Conservation (phyloP, 2,329 filamentous ascomycete genomes). For the Mycosphaerella sp. region DNA sequence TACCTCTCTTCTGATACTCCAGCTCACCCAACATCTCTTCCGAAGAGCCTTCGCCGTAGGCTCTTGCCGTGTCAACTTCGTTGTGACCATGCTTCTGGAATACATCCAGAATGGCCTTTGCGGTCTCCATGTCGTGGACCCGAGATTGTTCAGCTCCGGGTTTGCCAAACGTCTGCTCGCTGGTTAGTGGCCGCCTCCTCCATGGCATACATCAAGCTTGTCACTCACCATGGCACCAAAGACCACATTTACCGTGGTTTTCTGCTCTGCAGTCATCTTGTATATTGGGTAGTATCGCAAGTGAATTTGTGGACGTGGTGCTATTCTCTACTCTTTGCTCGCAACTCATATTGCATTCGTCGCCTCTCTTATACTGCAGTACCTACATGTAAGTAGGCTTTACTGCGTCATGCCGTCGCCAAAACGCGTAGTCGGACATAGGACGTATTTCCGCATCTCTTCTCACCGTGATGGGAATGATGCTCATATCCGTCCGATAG, state of each 20-base stretch:
- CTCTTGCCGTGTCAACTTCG: conserved; percentile 30
- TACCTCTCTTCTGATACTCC: conserved; percentile 25
- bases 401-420: neutral
- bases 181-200: neutral
- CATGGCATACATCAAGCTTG: neutral
- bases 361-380: no score
- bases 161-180: neutral
- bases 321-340: no score
- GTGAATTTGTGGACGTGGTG: no score
- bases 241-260: conserved; percentile 23
- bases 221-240: conserved; percentile 27
- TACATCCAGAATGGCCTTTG: conserved; percentile 24
- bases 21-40: conserved; percentile 29
- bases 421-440: neutral
- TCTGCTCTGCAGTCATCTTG: conserved; percentile 24
- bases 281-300: no score
- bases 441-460: neutral
- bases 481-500: no score
- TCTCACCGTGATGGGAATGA: neutral
- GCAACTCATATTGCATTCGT: no score
- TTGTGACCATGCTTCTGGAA: conserved; percentile 31
- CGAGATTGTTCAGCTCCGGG: conserved; percentile 5
- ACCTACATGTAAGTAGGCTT: no score
- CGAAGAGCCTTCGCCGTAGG: conserved; percentile 25
- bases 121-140: conserved; percentile 22